Evolutionary conservation across 345 rosid genomes (phyloP), one percentile per base, ranked within the genome.

Genomic region (Trapa incisa): DNA sequence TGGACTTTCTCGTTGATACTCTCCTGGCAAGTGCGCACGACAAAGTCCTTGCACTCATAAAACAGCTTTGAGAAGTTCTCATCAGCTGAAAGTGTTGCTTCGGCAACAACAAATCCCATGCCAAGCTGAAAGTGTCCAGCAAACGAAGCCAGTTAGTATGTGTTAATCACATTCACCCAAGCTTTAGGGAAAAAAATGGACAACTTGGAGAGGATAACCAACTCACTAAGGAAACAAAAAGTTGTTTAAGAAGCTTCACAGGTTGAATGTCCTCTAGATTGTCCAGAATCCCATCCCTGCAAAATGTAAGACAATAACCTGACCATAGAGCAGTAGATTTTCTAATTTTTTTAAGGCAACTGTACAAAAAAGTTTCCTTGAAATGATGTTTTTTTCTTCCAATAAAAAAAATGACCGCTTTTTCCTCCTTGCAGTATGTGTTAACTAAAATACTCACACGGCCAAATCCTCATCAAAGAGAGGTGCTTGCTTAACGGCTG

Each of bases 391-490:
- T 41, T 39, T 39, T 39, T 41, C 7, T 41, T 56, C 29, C 61
- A 61, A 48, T 47, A 5, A n/a, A 4, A 0, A 56, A 48, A 29
- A n/a, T 64, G 53, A 61, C 11, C 0, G 35, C 56, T 4, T 6
- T 32, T 39, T 15, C 41, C 29, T 22, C 29, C 6, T 37, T 16
- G 33, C 29, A 47, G 75, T 63, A 39, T 63, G 67, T 75, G 64
- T 50, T 50, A 17, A 22, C 29, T 22, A 22, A 22, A 22, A 4
- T 69, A 84, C 94, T 87, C 87, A 91, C 97, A 89, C 92, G 50
- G 86, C 89, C 74, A 91, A 82, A 69, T 91, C 97, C 86, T 87
- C 96, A 79, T 91, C 97, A 72, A 79, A 89, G 11, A 91, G 82
- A 47, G 97, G 97, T 68, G 91, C 76, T 78, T 91, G 97, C 76